Base-by-base conservation (phyloP, 2,329 filamentous ascomycete genomes). In the Fusarium pseudonygamai region DNA sequence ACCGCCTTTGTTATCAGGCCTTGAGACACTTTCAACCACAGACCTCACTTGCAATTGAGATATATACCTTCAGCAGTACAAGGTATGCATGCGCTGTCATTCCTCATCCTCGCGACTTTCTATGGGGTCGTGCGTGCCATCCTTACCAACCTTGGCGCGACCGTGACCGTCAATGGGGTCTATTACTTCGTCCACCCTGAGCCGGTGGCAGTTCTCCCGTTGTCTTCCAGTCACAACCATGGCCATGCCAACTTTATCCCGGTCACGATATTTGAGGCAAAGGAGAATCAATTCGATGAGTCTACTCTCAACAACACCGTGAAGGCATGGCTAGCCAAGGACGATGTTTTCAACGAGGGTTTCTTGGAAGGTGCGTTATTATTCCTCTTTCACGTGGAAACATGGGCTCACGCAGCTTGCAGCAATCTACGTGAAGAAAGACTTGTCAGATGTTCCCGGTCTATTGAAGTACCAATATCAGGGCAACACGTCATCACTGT, bases 401-500 rank as follows among this genome's bases (percentile, higher is more conserved):
- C 13, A 7, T 22, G 13, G 18, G 2, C 34, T 36, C 34, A 34
- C 32, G 6, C 32, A 34, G 13, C 32, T 34, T 15, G 32, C 5
- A 34, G 32, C 13, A 34, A 34, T 34, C 1, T 32, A 36, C 13
- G 32, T 52, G 1, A 52, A 26, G n/a, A 52, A 52, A 16, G 13
- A 36, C 3, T 36, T 4, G 7, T 1, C 0, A 3, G 15, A 5
- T 24, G 6, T 11, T 8, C 49, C n/a, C 1, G n/a, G 18, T 20
- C 13, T 52, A 4, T 15, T 9, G 1, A 36, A 2, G 4, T 52
- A 20, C 7, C 49, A 12, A 3, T 22, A 53, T 16, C 32, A 28
- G 12, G 13, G 32, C 5, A 53, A 53, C n/a, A 5, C 10, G 4
- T 53, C 49, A 4, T 53, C 10, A 13, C 7, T 7, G 13, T 53